Evolutionary conservation across 306 rosid genomes (phyloP).

Genomic region (Dalbergia cochinchinensis): DNA sequence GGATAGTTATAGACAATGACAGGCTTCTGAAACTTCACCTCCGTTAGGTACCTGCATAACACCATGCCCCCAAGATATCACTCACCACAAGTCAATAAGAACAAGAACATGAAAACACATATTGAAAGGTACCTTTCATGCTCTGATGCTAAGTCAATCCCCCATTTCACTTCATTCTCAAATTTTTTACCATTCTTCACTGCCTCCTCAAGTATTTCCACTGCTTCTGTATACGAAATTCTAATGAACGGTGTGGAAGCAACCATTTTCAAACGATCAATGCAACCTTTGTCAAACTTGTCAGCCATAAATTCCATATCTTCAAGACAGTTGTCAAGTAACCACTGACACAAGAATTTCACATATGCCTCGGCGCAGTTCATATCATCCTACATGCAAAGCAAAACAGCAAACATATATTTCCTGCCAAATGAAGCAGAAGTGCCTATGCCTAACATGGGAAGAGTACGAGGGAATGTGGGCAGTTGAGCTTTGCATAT

Average conservation of each 20-base stretch:
- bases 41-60: slow-evolving; percentile 82
- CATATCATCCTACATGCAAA: slow-evolving; percentile 82
- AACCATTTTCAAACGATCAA: slow-evolving; percentile 81
- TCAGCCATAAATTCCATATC: slow-evolving; percentile 93
- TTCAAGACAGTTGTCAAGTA: slow-evolving; percentile 86
- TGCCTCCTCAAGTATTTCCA: slow-evolving; percentile 78
- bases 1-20: slow-evolving; percentile 94
- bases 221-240: slow-evolving; percentile 87
- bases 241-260: slow-evolving; percentile 81
- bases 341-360: slow-evolving; percentile 86
- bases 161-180: slow-evolving; percentile 97
- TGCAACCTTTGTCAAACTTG: slow-evolving; percentile 82
- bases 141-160: slow-evolving; percentile 92
- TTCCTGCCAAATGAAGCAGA: slow-evolving; percentile 12
- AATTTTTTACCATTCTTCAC: slow-evolving; percentile 82
- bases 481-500: slow-evolving; percentile 6
- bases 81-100: slow-evolving; percentile 29
- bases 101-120: slow-evolving; percentile 7
- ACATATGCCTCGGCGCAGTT: slow-evolving; percentile 97
- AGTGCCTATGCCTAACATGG: not conserved
- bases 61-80: slow-evolving; percentile 36
- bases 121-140: slow-evolving; percentile 79
- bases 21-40: slow-evolving; percentile 87
- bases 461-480: not conserved
- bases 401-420: slow-evolving; percentile 32